phyloP scores from a whole-genome alignment of 2,329 filamentous ascomycete genomes.

The Lecanicillium sp. region DNA sequence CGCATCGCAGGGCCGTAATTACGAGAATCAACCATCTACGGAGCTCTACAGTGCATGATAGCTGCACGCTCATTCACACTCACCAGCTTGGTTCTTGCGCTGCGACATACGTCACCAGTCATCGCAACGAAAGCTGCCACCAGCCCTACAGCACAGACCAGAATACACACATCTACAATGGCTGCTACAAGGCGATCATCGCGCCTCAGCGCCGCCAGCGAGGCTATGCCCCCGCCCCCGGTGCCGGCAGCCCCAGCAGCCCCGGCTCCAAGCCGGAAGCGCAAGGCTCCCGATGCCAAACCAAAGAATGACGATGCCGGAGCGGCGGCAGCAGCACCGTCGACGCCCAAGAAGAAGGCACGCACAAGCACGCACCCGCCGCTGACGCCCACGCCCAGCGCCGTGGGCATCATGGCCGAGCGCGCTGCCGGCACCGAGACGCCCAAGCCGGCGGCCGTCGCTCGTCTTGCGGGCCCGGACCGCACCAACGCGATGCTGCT shows the following conservation, averaged over 20 bases:
- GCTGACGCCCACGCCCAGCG: slow-evolving; percentile 42
- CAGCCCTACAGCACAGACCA: not conserved
- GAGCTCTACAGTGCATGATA: slow-evolving; percentile 2
- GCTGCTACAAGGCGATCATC: slow-evolving; percentile 34
- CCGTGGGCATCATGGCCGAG: slow-evolving; percentile 33
- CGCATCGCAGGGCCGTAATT: not conserved
- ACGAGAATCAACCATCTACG: not conserved
- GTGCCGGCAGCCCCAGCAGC: slow-evolving; percentile 15
- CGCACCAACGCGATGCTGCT: slow-evolving; percentile 63
- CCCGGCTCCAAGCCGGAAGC: slow-evolving; percentile 28
- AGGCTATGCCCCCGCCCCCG: slow-evolving; percentile 19
- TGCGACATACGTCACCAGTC: too few species aligned
- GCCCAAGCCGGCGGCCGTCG: slow-evolving; percentile 35
- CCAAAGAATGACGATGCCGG: slow-evolving; percentile 8
- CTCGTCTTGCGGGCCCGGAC: slow-evolving; percentile 56
- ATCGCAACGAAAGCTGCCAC: not conserved
- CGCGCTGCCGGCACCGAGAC: slow-evolving; percentile 29
- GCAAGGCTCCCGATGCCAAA: slow-evolving; percentile 22
- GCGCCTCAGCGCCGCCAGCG: slow-evolving; percentile 32
- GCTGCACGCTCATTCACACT: slow-evolving; percentile 1
- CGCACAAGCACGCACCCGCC: slow-evolving; percentile 28
- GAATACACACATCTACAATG: slow-evolving; percentile 16
- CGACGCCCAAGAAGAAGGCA: slow-evolving; percentile 29
- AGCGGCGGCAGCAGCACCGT: slow-evolving; percentile 23
- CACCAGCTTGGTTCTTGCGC: too few species aligned